Evolutionary conservation across 1,284 basidiomycete genomes (phyloP), one percentile per base, ranked within the genome.

Genomic region (Fistulina hepatica): DNA sequence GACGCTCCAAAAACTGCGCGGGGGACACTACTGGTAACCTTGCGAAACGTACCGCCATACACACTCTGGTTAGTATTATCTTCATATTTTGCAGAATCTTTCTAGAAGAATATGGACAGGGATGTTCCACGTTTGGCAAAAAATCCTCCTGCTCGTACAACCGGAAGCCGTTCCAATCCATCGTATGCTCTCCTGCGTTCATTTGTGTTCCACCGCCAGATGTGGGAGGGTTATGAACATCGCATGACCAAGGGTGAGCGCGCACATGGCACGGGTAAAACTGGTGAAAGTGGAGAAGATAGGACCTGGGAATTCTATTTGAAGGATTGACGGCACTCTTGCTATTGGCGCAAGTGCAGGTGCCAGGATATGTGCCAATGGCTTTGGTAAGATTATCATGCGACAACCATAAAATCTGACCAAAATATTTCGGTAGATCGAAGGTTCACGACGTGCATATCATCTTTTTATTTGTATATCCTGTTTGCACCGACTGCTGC

Each of bases 221-320:
- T 64, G 1, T 97, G 89, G 76, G 71, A 71, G 34, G 90, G 86
- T 0, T 97, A 97, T 51, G 79, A 81, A 47, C 93, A 97, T 59
- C 66, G 88, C 9, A 82, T 94, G 71, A 97, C 93, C 1, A 83
- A 93, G 48, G 92, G 92, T 10, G 78, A 76, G 51, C 61, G 79
- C 43, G 76, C 62, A 0, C 65, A 74, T 45, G 79, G 80, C 2
- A 63, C 63, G 13, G 78, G 76, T 5, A 81, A 59, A 46, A 76
- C 77, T 0, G 80, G 81, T 0, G 65, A 73, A 48, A 77, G 78
- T 9, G 82, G 81, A 20, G 79, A 83, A 49, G 81, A 85, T 50
- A 60, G 82, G 32, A 82, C 77, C 43, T 85, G 82, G 82, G 79
- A 85, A 49, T 83, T 85, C 51, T 81, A 65, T 57, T 49, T 81